These are phyloP conservation scores for Acorus gramineus DNA, from an alignment of 106 monocot genomes.

Conservation along the genomic window DNA sequence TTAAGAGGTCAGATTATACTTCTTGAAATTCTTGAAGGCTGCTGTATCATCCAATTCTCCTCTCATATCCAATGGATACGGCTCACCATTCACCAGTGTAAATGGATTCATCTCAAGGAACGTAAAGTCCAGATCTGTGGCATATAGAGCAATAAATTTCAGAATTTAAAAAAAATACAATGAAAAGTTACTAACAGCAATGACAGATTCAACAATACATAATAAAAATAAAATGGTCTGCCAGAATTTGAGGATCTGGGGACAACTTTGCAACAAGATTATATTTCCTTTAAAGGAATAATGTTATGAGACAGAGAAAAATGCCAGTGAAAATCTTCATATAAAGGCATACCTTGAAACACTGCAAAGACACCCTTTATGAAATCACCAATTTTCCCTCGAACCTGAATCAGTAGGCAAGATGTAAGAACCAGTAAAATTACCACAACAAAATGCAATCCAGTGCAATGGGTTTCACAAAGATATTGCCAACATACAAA, in stretches of 20 bases:
- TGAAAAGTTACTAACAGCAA: not conserved
- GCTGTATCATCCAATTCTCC: constrained; percentile 16
- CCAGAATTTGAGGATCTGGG: no score
- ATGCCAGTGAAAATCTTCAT: no score
- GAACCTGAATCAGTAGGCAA: not conserved
- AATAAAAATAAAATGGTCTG: not conserved
- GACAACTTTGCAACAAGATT: no score
- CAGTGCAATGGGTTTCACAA: no score
- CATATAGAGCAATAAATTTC: not conserved
- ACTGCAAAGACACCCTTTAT: constrained; percentile 12
- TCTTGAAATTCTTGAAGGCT: constrained; percentile 17
- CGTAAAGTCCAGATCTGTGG: constrained; percentile 14
- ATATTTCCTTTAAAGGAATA: no score
- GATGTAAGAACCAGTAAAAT: not conserved
- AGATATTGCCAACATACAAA: no score
- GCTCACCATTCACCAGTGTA: constrained; percentile 11
- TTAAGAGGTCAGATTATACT: not conserved
- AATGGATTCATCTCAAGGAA: constrained; percentile 22
- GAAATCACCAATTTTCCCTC: constrained; percentile 10
- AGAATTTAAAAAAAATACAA: not conserved
- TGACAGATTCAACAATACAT: not conserved
- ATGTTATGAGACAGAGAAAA: no score
- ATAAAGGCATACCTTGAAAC: constrained; percentile 1
- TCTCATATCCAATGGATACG: constrained; percentile 18
- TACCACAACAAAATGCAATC: not conserved